Conservation (phyloP, 2,329 filamentous ascomycete species). For the Thermoascus crustaceus region DNA sequence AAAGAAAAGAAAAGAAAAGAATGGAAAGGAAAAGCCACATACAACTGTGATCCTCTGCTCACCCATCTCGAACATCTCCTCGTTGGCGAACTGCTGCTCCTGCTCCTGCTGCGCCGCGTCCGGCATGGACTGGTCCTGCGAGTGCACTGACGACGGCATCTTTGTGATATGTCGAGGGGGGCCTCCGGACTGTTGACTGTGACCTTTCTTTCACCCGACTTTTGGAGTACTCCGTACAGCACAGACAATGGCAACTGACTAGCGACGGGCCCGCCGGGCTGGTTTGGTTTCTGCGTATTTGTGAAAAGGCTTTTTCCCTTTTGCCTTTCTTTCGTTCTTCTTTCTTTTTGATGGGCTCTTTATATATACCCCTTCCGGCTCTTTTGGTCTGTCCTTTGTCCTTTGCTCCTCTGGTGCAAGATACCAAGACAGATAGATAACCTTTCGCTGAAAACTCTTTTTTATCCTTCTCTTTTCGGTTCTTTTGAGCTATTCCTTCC, state of each 20-base stretch:
- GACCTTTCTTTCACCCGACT: not conserved
- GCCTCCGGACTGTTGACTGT: not conserved
- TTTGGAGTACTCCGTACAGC: no score
- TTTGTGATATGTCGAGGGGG: conserved; percentile 2
- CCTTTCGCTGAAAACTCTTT: not conserved
- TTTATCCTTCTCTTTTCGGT: not conserved
- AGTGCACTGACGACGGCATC: conserved; percentile 34
- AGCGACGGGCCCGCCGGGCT: no score
- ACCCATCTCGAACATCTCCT: conserved; percentile 28
- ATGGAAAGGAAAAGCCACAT: conserved; percentile 17
- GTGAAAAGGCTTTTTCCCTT: no score
- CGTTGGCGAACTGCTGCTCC: conserved; percentile 42
- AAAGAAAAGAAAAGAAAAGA: not conserved
- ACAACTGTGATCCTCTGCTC: conserved; percentile 57
- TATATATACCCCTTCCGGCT: no score
- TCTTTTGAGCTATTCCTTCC: not conserved
- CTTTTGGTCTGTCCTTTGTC: not conserved
- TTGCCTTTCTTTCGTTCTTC: no score
- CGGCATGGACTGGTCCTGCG: conserved; percentile 35
- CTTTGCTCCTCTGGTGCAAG: not conserved
- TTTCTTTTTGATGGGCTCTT: no score
- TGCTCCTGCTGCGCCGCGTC: conserved; percentile 26
- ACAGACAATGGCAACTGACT: no score
- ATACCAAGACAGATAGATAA: no score
- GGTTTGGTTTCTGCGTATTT: no score